A percentile compares a stretch with the other conserved stretches of the same genome.
phyloP scores from a whole-genome alignment of 2,329 filamentous ascomycete species.

The Fusarium papillatum region DNA sequence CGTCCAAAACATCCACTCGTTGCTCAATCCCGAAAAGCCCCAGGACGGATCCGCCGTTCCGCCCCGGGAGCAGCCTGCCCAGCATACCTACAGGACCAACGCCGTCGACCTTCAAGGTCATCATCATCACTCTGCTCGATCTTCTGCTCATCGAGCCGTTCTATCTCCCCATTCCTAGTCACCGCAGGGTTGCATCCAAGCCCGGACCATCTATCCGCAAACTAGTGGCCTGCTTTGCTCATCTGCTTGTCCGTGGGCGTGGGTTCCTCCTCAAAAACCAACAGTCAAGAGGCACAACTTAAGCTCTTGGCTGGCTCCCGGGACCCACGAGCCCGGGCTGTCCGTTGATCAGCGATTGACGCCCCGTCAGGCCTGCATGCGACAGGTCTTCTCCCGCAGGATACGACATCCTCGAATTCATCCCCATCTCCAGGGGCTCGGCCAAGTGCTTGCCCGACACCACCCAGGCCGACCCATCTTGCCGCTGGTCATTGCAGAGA shows the following conservation, averaged over 20 bases:
- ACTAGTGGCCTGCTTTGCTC: constrained; percentile 38
- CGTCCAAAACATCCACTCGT: constrained; percentile 27
- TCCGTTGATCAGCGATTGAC: constrained; percentile 44
- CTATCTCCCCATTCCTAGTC: constrained; percentile 24
- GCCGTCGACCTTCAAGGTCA: constrained; percentile 6
- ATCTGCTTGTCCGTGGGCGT: constrained; percentile 34
- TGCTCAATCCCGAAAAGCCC: constrained; percentile 27
- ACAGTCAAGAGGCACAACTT: constrained; percentile 33
- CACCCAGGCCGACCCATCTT: constrained; percentile 26
- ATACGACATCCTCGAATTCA: constrained; percentile 36
- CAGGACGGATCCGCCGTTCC: constrained; percentile 25
- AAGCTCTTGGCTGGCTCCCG: constrained; percentile 41
- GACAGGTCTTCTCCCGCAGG: constrained; percentile 38
- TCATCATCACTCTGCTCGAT: constrained; percentile 7
- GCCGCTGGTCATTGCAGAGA: constrained; percentile 30
- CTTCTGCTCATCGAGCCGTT: constrained; percentile 12
- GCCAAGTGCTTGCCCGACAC: constrained; percentile 32
- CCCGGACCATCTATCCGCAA: constrained; percentile 35
- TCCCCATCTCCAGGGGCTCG: constrained; percentile 37
- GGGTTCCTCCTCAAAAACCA: constrained; percentile 27
- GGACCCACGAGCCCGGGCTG: constrained; percentile 42
- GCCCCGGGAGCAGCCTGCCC: constrained; percentile 17
- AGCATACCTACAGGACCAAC: constrained; percentile 14
- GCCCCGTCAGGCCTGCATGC: constrained; percentile 41
- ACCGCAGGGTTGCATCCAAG: constrained; percentile 35